These are phyloP conservation scores for Falciphora oryzae DNA, from an alignment of 2,329 filamentous ascomycete genomes.

Conservation along the genomic window DNA sequence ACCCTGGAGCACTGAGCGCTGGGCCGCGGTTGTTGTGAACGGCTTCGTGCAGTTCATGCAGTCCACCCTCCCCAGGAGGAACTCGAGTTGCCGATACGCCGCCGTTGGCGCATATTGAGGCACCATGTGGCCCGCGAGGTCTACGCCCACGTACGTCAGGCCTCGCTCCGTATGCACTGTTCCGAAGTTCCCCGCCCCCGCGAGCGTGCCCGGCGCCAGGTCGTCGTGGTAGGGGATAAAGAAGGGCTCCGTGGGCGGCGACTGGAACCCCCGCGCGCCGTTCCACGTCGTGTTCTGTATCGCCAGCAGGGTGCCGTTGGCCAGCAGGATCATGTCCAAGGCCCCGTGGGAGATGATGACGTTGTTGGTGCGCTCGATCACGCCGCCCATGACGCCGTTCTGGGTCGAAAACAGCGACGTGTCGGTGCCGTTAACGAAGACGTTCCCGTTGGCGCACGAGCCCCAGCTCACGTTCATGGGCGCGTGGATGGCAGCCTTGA, in stretches of 20 bases:
- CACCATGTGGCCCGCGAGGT: conserved; percentile 60
- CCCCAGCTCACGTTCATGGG: conserved; percentile 52
- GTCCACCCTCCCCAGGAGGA: conserved; percentile 63
- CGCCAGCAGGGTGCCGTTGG: conserved; percentile 62
- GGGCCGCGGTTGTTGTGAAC: conserved; percentile 26
- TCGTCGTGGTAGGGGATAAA: conserved; percentile 62
- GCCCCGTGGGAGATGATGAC: conserved; percentile 69
- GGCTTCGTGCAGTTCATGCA: conserved; percentile 39
- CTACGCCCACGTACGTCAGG: conserved; percentile 60
- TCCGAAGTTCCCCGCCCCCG: conserved; percentile 60
- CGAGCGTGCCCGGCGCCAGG: conserved; percentile 30
- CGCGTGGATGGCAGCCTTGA: conserved; percentile 49
- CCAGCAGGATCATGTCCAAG: conserved; percentile 62
- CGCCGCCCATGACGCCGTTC: conserved; percentile 54
- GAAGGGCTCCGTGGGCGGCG: conserved; percentile 53
- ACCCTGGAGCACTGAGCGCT: background rate
- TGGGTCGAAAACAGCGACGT: conserved; percentile 25
- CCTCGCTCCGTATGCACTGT: conserved; percentile 64
- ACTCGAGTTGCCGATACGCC: conserved; percentile 67
- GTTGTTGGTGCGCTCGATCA: conserved; percentile 67
- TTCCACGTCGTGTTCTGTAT: conserved; percentile 82
- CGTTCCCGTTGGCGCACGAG: conserved; percentile 23
- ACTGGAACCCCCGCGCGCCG: conserved; percentile 18
- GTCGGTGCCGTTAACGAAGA: conserved; percentile 35
- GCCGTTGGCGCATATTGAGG: conserved; percentile 64